Percentiles rank a stretch among this genome's conserved stretches.
phyloP scores from a whole-genome alignment of 257 asterid genomes.

The Capsicum chinense region DNA sequence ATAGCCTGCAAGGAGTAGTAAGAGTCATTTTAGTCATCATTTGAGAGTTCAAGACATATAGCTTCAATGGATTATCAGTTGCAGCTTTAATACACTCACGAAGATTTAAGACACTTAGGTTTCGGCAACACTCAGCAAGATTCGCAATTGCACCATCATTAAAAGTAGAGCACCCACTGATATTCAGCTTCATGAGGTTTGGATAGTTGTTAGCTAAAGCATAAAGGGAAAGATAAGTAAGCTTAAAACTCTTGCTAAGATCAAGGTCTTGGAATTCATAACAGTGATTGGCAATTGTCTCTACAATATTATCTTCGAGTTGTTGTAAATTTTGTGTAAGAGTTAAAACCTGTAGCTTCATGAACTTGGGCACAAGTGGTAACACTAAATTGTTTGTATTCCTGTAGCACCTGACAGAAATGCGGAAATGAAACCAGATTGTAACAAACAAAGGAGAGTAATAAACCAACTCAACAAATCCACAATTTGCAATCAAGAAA shows the following conservation, averaged over 20 bases:
- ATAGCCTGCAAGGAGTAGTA: slow-evolving; percentile 60
- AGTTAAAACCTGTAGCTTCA: slow-evolving; percentile 67
- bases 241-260: slow-evolving; percentile 85
- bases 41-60: slow-evolving; percentile 26
- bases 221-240: slow-evolving; percentile 73
- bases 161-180: slow-evolving; percentile 88
- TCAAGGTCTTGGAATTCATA: slow-evolving; percentile 85
- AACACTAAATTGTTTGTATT: slow-evolving; percentile 80
- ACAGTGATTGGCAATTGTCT: slow-evolving; percentile 65
- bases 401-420: slow-evolving; percentile 77
- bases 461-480: neutral
- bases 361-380: slow-evolving; percentile 71
- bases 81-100: slow-evolving; percentile 91
- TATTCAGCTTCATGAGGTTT: slow-evolving; percentile 72
- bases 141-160: slow-evolving; percentile 80
- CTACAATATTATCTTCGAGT: slow-evolving; percentile 75
- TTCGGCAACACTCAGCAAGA: slow-evolving; percentile 67
- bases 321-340: slow-evolving; percentile 86
- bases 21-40: neutral
- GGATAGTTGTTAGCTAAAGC: slow-evolving; percentile 84
- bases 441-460: neutral
- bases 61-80: slow-evolving; percentile 90
- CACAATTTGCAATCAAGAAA: neutral
- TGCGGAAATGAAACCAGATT: neutral
- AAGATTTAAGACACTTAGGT: slow-evolving; percentile 72